Conservation (phyloP, 129 eudicot genomes). For the Pittosporum tobira region DNA sequence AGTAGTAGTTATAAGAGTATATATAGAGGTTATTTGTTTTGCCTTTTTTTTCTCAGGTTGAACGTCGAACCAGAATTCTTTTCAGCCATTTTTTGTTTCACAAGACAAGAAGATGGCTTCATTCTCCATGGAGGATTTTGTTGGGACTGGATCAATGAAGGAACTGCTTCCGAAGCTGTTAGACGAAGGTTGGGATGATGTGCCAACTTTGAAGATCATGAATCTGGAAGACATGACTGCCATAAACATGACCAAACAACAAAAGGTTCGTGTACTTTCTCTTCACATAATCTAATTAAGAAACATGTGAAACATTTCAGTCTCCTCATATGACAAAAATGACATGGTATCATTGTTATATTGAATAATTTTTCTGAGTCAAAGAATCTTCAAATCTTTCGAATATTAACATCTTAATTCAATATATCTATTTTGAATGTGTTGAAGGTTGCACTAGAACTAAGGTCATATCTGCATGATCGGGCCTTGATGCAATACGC, state of each 20-base stretch:
- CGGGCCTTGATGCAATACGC: slow-evolving; percentile 70
- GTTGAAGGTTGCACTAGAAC: slow-evolving; percentile 66
- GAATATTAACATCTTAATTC: too few species aligned
- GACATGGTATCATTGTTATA: too few species aligned
- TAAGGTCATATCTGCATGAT: slow-evolving; percentile 83
- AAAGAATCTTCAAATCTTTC: too few species aligned
- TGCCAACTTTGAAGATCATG: slow-evolving; percentile 77
- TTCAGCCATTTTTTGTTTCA: slow-evolving; percentile 1
- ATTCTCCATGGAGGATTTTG: slow-evolving; percentile 68
- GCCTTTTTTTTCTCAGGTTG: slow-evolving; percentile 5
- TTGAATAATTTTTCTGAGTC: too few species aligned
- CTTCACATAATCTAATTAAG: too few species aligned
- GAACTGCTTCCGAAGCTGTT: slow-evolving; percentile 57
- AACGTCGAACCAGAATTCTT: slow-evolving; percentile 1
- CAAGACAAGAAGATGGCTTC: slow-evolving; percentile 45
- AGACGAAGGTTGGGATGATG: slow-evolving; percentile 89
- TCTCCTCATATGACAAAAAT: too few species aligned
- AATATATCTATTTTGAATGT: too few species aligned
- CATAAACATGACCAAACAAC: slow-evolving; percentile 58
- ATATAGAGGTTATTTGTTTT: not conserved
- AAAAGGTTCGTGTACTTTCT: slow-evolving; percentile 33
- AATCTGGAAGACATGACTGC: slow-evolving; percentile 65
- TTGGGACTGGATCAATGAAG: slow-evolving; percentile 57
- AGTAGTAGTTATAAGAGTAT: not conserved
- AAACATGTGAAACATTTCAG: too few species aligned